A percentile compares a stretch with the other conserved stretches of the same genome.
phyloP scores from a whole-genome alignment of 768 basidiomycete genomes.

The Amanita jacksonii region DNA sequence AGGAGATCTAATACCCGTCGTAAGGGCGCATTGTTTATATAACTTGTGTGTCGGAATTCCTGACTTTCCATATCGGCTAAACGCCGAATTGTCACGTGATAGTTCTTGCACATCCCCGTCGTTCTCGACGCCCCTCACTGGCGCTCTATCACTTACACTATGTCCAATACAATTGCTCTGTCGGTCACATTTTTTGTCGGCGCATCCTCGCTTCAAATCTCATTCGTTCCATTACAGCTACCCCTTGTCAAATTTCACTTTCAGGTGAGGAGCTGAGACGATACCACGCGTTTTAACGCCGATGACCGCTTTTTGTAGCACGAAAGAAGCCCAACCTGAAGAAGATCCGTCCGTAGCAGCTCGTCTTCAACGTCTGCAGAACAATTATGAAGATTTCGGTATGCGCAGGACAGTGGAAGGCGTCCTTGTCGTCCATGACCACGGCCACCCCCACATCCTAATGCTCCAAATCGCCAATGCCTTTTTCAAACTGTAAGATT shows the following conservation, averaged over 20 bases:
- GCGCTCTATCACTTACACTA: slow-evolving; percentile 12
- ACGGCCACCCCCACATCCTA: slow-evolving; percentile 94
- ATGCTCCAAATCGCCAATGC: slow-evolving; percentile 99
- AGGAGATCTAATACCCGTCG: no score
- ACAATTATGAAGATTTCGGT: slow-evolving; percentile 95
- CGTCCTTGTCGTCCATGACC: slow-evolving; percentile 86
- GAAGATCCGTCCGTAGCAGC: slow-evolving; percentile 96
- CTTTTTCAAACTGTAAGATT: slow-evolving; percentile 90
- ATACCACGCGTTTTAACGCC: slow-evolving; percentile 8
- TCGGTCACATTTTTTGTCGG: slow-evolving; percentile 16
- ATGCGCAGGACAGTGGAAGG: slow-evolving; percentile 95
- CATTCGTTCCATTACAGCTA: slow-evolving; percentile 49
- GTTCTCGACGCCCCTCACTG: background rate
- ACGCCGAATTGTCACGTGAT: background rate
- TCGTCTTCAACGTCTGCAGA: slow-evolving; percentile 86
- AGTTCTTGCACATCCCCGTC: background rate
- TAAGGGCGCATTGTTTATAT: no score
- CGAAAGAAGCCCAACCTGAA: slow-evolving; percentile 94
- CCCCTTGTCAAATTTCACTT: slow-evolving; percentile 85
- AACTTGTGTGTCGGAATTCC: no score
- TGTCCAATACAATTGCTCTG: slow-evolving; percentile 48
- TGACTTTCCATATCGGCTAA: no score
- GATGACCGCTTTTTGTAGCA: slow-evolving; percentile 35
- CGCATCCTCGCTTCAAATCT: slow-evolving; percentile 3
- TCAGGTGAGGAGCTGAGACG: slow-evolving; percentile 43